Base-by-base conservation (phyloP, 2,329 filamentous ascomycete species). In the Hypoxylon sp. region DNA sequence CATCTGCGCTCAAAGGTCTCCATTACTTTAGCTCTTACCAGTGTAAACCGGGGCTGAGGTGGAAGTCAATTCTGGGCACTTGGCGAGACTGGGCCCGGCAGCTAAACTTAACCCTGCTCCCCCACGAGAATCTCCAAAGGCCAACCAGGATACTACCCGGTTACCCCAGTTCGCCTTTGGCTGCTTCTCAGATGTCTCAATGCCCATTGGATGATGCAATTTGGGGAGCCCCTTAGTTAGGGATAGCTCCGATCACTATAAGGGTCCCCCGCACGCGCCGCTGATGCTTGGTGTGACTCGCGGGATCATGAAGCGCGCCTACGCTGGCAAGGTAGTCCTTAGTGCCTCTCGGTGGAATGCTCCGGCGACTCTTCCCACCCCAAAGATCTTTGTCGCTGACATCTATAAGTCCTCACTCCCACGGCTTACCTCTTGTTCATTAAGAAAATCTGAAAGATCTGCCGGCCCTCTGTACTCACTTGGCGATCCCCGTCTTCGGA, bases 331-430 rank as follows among this genome's bases (percentile, higher is more conserved):
- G n/a, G n/a, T n/a, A n/a, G n/a, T n/a, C n/a, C 24, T 37, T 50
- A 47, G 48, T 57, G 52, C 60, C 56, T 48, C 60, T 42, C 48
- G 37, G 48, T 54, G 56, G 60, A 60, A 63, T 63, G 60, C 27
- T 49, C 46, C 46, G 21, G 20, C 29, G 40, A 47, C 21, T n/a
- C n/a, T n/a, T n/a, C n/a, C n/a, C n/a, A n/a, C n/a, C n/a, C 38
- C 38, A 42, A 24, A 21, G 17, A 38, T 23, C 45, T 43, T 48
- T 37, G n/a, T 40, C 26, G 4, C 35, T 20, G 23, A 41, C 43
- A 52, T 27, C 35, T 53, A 58, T 58, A 58, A 58, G 55, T 48
- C 27, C 24, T 47, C 41, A 27, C 29, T 35, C 33, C 52, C 37
- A 15, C 33, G 33, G n/a, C 17, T 41, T 21, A 15, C 21, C 21